Base-by-base conservation (phyloP, 2,329 filamentous ascomycete species). In the Penicillium sp. region DNA sequence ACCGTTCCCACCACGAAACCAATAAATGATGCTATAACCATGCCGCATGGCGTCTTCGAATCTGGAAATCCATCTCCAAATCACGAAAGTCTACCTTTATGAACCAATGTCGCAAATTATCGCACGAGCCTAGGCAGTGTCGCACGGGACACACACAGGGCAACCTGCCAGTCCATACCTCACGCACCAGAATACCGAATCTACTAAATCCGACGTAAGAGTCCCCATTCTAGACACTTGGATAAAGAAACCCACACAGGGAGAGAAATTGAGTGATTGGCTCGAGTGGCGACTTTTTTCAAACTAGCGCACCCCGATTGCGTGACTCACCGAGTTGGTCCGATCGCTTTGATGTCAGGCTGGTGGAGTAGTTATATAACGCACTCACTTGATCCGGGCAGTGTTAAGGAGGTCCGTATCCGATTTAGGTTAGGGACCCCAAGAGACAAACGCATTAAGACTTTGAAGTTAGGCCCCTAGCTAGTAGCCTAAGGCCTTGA, bases 221-320 rank as follows among this genome's bases (percentile, higher is more conserved):
- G 8, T 6, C 15, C 32, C 13, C 32, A 9, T 33, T 33, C 32
- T 33, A 15, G 32, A 33, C 27, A 28, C 8, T 28, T 28, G 6
- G 27, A 8, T 15, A 18, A 18, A 15, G 15, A 15, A 6, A 33
- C 32, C 12, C 32, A 33, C 32, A 13, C 32, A 33, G 32, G 32
- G 32, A 12, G 15, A 25, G 24, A 25, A 25, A 25, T 25, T 7
- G 24, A 7, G 24, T 25, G 15, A 52, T 52, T 54, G 52, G 52
- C 31, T 35, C 13, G 8, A 33, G 4, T 8, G 4, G 5, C 8
- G 32, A 33, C 6, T 18, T 15, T 13, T 33, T 33, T 33, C 15
- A 6, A 6, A 3, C 46, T 55, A 55, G 49, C 47, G 46, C 42
- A 55, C 53, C 53, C 53, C 53, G 46, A 49, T 52, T 55, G 52